Conservation (phyloP, 768 basidiomycete species). For the Filobasidium floriforme region DNA sequence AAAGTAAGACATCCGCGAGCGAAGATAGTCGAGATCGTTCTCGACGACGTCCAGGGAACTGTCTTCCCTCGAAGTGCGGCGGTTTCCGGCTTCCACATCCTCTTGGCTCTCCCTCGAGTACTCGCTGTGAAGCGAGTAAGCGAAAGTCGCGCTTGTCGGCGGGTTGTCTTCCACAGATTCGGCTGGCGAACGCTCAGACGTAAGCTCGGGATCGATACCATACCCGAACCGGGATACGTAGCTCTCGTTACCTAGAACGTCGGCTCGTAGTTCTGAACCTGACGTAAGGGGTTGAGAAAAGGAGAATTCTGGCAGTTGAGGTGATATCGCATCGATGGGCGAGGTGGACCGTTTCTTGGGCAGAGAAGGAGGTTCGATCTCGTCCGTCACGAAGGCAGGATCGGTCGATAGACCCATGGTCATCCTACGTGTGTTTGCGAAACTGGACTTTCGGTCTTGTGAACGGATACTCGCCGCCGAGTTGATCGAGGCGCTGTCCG, state of each 20-base stretch:
- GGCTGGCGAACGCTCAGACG: not conserved
- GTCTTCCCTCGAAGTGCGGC: not conserved
- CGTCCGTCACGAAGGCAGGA: not conserved
- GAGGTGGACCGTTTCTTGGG: not conserved
- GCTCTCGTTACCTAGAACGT: not conserved
- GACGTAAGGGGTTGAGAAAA: constrained; percentile 16
- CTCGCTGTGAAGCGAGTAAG: constrained; percentile 1
- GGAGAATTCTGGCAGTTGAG: constrained; percentile 18
- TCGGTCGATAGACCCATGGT: constrained; percentile 4
- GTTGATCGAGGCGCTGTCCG: not conserved
- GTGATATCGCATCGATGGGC: constrained; percentile 3
- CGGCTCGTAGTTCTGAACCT: constrained; percentile 14
- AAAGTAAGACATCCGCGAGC: not conserved
- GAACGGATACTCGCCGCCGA: not conserved
- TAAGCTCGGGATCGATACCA: not conserved
- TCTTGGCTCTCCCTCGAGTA: not conserved
- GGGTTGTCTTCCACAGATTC: not conserved
- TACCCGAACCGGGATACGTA: constrained; percentile 9
- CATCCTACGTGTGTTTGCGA: not conserved
- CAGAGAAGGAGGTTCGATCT: not conserved
- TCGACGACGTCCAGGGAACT: constrained; percentile 11
- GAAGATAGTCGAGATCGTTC: not conserved
- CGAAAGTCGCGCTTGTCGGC: not conserved
- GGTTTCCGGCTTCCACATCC: not conserved
- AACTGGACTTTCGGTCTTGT: not conserved